phyloP scores from a whole-genome alignment of 2,329 filamentous ascomycete genomes.

The Hyphodiscus sp. region DNA sequence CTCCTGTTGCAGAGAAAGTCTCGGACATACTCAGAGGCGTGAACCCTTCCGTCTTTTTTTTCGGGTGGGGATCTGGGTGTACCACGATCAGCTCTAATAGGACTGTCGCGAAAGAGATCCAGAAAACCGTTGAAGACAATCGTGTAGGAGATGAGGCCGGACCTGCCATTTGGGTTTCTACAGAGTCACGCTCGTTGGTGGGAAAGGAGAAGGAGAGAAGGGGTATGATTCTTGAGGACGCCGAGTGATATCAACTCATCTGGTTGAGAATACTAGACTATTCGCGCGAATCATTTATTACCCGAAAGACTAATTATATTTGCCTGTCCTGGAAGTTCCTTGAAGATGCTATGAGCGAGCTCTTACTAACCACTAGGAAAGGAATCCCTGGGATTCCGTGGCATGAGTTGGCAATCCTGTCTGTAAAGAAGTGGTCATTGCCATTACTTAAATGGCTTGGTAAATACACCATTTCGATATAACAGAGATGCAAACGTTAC shows the following conservation, averaged over 20 bases:
- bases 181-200: conserved; percentile 58
- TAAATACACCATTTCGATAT: too few species aligned
- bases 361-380: too few species aligned
- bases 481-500: too few species aligned
- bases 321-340: too few species aligned
- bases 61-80: conserved; percentile 52
- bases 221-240: not conserved
- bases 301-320: too few species aligned
- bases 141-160: conserved; percentile 41
- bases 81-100: conserved; percentile 64
- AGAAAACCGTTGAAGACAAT: conserved; percentile 48
- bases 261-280: too few species aligned
- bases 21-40: conserved; percentile 46
- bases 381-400: too few species aligned
- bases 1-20: conserved; percentile 38
- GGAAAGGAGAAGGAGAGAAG: conserved; percentile 51
- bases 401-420: too few species aligned
- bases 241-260: not conserved
- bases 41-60: conserved; percentile 62
- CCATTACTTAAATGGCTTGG: too few species aligned
- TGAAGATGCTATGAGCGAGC: too few species aligned
- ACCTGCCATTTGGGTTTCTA: conserved; percentile 58
- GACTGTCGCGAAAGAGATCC: conserved; percentile 55
- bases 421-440: too few species aligned
- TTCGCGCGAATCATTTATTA: too few species aligned